Conservation (phyloP, 225 moss, liverwort and hornwort species). For the Ulota crispa region DNA sequence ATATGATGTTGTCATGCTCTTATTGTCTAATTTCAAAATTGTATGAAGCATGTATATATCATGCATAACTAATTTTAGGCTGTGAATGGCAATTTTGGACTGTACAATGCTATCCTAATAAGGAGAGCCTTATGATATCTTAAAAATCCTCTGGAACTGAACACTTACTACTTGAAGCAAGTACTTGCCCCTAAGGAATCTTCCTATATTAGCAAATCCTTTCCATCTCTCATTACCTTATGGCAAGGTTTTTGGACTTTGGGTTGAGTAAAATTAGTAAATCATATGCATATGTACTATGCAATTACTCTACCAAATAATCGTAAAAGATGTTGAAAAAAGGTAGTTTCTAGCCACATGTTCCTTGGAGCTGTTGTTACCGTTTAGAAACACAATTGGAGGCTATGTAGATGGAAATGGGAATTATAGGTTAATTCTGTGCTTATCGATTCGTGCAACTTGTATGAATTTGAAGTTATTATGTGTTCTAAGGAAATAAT, state of each 20-base stretch:
- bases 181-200: no score
- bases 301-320: neutral
- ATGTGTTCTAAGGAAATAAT: rapidly evolving
- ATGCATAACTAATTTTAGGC: no score
- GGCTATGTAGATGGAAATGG: neutral
- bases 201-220: no score
- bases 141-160: no score
- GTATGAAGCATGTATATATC: no score
- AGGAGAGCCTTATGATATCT: no score
- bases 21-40: neutral
- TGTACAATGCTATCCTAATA: no score
- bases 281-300: neutral
- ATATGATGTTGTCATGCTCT: neutral
- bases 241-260: no score
- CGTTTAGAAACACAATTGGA: neutral
- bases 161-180: no score
- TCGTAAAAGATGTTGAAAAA: neutral
- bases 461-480: neutral
- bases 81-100: no score
- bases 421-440: neutral
- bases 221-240: no score
- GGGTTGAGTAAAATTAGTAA: no score
- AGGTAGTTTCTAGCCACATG: neutral
- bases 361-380: neutral
- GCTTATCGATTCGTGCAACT: neutral